These are phyloP conservation scores for Pinus albicaulis DNA, from an alignment of 75 land plant genomes.

Conservation along the genomic window DNA sequence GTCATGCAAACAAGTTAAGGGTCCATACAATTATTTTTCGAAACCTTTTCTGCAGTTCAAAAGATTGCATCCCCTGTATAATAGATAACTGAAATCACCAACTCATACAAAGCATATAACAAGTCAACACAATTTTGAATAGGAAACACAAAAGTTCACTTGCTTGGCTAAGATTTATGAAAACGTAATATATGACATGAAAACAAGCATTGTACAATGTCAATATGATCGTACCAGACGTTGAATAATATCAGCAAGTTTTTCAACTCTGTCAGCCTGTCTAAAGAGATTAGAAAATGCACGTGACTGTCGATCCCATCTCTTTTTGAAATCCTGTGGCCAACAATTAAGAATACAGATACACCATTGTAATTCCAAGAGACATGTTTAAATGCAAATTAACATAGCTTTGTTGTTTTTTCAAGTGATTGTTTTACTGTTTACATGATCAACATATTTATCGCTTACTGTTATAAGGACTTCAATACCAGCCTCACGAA, in stretches of 20 bases:
- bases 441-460: background rate
- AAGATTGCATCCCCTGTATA: background rate
- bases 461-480: conserved; percentile 69
- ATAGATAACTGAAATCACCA: background rate
- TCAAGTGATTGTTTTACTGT: background rate
- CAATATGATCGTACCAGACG: conserved; percentile 49
- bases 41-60: background rate
- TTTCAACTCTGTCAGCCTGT: conserved; percentile 96
- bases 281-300: conserved; percentile 95
- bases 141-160: background rate
- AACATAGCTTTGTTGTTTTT: background rate
- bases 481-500: conserved; percentile 95
- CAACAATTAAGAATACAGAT: conserved; percentile 9
- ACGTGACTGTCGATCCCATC: conserved; percentile 88
- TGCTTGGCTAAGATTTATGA: background rate
- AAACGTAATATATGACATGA: background rate
- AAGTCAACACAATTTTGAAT: background rate
- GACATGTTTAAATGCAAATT: background rate
- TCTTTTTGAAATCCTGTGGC: conserved; percentile 78
- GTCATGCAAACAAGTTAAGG: conserved; percentile 11
- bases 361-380: conserved; percentile 3
- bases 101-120: background rate
- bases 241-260: conserved; percentile 79
- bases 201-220: background rate
- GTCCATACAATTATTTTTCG: background rate